Evolutionary conservation across 2,329 filamentous ascomycete species (phyloP).

Genomic region (Fusarium goolgardi): DNA sequence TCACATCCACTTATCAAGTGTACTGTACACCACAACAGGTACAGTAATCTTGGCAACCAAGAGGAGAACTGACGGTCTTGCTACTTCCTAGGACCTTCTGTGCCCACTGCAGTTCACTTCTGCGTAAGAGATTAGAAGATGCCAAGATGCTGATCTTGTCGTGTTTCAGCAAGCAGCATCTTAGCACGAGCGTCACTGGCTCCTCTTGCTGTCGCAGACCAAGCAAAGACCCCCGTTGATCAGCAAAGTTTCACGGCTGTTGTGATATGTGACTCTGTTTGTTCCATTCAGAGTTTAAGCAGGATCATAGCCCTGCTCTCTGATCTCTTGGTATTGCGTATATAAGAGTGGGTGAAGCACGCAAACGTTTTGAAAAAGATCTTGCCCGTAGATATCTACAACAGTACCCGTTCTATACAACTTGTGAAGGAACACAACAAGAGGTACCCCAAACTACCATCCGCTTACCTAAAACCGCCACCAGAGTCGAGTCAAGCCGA

Average conservation of each 20-base stretch:
- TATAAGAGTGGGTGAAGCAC: conserved; percentile 33
- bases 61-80: not conserved
- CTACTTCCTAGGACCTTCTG: conserved; percentile 1
- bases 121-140: not conserved
- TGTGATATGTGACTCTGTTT: conserved; percentile 6
- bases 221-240: conserved; percentile 22
- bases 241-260: conserved; percentile 8
- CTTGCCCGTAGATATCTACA: conserved; percentile 5
- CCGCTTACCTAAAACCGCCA: conserved; percentile 1
- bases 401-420: not conserved
- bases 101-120: not conserved
- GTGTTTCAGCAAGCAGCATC: conserved; percentile 25
- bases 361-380: not conserved
- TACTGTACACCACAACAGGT: conserved; percentile 2
- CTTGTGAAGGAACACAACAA: not conserved
- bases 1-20: conserved; percentile 12
- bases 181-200: conserved; percentile 4
- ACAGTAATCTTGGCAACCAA: conserved; percentile 12
- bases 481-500: not conserved
- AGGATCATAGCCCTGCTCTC: conserved; percentile 22
- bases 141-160: conserved; percentile 40
- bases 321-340: conserved; percentile 18
- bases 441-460: not conserved
- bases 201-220: not conserved
- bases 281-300: conserved; percentile 1